These are phyloP conservation scores for Edaphochlamys debaryana DNA, from an alignment of 139 green algal genomes.

Conservation along the genomic window DNA sequence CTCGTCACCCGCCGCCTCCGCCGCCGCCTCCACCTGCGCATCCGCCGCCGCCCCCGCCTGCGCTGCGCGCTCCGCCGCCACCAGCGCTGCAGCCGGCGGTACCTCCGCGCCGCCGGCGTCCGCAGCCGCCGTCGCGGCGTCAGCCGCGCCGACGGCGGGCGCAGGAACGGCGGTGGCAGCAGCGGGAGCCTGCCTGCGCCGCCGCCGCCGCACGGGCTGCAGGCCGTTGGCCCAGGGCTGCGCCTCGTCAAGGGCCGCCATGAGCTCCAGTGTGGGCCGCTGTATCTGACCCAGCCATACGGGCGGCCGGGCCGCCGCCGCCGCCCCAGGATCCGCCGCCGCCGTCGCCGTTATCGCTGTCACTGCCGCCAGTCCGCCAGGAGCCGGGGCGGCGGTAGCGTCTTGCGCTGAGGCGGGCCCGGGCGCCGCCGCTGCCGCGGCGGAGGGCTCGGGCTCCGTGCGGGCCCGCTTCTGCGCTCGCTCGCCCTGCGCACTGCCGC, in stretches of 20 bases:
- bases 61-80: not conserved
- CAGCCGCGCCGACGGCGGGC: not conserved
- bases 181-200: too few species aligned
- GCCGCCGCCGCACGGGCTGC: not conserved
- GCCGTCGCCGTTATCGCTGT: too few species aligned
- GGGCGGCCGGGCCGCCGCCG: not conserved
- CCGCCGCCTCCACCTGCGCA: not conserved
- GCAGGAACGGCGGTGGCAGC: not conserved
- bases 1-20: not conserved
- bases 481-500: too few species aligned
- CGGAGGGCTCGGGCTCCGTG: too few species aligned
- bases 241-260: not conserved
- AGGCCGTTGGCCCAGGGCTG: constrained; percentile 9
- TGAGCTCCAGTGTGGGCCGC: not conserved
- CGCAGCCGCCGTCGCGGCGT: not conserved
- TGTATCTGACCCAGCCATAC: not conserved
- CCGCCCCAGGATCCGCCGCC: not conserved
- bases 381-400: too few species aligned
- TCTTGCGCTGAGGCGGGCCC: too few species aligned
- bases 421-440: too few species aligned
- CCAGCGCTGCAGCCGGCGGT: not conserved
- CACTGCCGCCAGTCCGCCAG: not conserved
- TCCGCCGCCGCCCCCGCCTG: too few species aligned
- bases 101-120: too few species aligned
- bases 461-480: not conserved